Conservation (phyloP, 441 rosid species). For the Mallotus japonicus region DNA sequence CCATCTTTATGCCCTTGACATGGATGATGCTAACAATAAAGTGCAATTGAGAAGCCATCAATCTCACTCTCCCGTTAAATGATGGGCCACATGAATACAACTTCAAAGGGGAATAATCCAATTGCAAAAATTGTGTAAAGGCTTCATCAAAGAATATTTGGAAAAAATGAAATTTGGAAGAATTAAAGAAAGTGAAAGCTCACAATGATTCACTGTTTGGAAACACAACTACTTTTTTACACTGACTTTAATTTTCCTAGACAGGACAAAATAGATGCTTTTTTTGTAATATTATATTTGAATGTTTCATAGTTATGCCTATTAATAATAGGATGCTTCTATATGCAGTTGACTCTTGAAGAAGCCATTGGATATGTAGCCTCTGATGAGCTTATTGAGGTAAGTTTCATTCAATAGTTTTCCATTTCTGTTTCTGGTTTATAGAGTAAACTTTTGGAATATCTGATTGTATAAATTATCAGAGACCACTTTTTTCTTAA, state of each 20-base stretch:
- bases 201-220: neutral
- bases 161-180: too few relatives aligned
- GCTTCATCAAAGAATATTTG: neutral
- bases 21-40: neutral
- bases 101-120: neutral
- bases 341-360: constrained; percentile 85
- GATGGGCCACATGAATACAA: neutral
- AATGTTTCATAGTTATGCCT: neutral
- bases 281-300: too few relatives aligned
- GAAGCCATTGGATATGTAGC: constrained; percentile 97
- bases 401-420: constrained; percentile 22
- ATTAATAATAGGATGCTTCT: constrained; percentile 19
- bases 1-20: neutral
- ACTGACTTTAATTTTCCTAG: too few relatives aligned
- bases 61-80: neutral
- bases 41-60: neutral
- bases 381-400: constrained; percentile 95
- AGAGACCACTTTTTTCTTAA: neutral
- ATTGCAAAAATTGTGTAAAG: neutral
- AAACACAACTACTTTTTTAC: too few relatives aligned
- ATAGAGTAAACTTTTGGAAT: neutral
- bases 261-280: too few relatives aligned
- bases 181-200: neutral
- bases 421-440: neutral
- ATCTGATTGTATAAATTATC: neutral